A percentile compares a stretch with the other conserved stretches of the same genome.
These are phyloP conservation scores for Penicillium sp. DNA, from an alignment of 2,329 filamentous ascomycete genomes.

Conservation along the genomic window DNA sequence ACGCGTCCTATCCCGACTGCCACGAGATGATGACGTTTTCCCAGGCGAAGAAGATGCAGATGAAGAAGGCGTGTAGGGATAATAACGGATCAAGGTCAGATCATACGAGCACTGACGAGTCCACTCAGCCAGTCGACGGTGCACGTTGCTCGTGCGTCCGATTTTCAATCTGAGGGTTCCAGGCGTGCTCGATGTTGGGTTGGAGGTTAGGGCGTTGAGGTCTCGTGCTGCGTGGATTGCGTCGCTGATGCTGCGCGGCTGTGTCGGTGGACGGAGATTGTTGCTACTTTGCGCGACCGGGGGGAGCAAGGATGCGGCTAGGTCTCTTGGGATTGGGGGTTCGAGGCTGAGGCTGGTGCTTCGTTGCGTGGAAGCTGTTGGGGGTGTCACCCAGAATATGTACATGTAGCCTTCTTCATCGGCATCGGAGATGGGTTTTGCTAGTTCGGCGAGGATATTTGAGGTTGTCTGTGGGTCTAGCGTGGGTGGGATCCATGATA, in stretches of 20 bases:
- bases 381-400: constrained; percentile 92
- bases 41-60: constrained; percentile 21
- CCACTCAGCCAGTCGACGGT: constrained; percentile 89
- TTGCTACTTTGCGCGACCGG: constrained; percentile 31
- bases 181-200: constrained; percentile 30
- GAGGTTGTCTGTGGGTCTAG: constrained; percentile 67
- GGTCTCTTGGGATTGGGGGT: constrained; percentile 51
- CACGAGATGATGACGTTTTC: neutral
- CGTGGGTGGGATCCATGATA: constrained; percentile 66
- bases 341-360: constrained; percentile 3
- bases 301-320: constrained; percentile 59
- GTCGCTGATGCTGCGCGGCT: constrained; percentile 35
- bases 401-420: constrained; percentile 94
- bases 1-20: neutral
- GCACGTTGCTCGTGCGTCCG: constrained; percentile 72
- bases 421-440: constrained; percentile 65
- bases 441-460: constrained; percentile 69
- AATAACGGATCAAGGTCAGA: constrained; percentile 82
- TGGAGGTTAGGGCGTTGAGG: constrained; percentile 31
- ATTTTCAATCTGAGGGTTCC: constrained; percentile 67
- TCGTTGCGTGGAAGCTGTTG: constrained; percentile 41
- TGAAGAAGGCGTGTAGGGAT: constrained; percentile 62
- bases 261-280: constrained; percentile 19
- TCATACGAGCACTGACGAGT: constrained; percentile 86
- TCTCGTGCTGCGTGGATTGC: constrained; percentile 39